Evolutionary conservation across 169 alveolate genomes (phyloP), one percentile per base, ranked within the genome.

Genomic region (Eimeria necatrix): DNA sequence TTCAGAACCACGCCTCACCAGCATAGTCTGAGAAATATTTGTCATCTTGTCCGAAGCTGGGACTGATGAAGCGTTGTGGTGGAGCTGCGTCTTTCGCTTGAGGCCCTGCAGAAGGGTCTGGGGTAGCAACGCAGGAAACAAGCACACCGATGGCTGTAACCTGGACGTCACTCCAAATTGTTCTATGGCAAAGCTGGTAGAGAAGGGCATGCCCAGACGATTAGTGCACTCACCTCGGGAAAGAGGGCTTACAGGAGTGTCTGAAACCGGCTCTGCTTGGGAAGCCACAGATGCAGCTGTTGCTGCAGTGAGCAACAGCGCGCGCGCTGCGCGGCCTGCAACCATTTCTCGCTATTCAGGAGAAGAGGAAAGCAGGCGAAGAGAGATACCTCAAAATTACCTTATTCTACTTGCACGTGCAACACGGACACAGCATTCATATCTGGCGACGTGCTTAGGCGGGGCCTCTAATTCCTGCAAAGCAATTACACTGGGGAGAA

Each of bases 261-360:
- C 91, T 24, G 49, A 73, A 9, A 26, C 41, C 24, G 91, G 22
- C 16, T 59, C 78, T 9, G 76, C 78, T 53, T 18, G 4, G 32
- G 91, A 24, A 52, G 53, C 81, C 18, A 32, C 84, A 10, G 56
- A 52, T 59, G 91, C 76, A 12, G 59, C 91, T 10, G 91, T 74
- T 56, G 76, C 76, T 52, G 91, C 91, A 4, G 91, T 52, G 46
- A 83, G 91, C 76, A 83, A 78, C 91, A 83, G 91, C 78, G 91
- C 91, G 8, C 91, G 91, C 76, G 91, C 91, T 83, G 59, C 76
- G 48, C 76, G 61, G 41, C 91, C 91, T 48, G 91, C 60, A 52
- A 53, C 91, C 91, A 83, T 83, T 59, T 6, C 91, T 52, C 3
- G 59, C 78, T n/a, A 24, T 68, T 18, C 32, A 68, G 76, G 59